phyloP scores from a whole-genome alignment of 202 grass and related monocot species.

The Setaria viridis region DNA sequence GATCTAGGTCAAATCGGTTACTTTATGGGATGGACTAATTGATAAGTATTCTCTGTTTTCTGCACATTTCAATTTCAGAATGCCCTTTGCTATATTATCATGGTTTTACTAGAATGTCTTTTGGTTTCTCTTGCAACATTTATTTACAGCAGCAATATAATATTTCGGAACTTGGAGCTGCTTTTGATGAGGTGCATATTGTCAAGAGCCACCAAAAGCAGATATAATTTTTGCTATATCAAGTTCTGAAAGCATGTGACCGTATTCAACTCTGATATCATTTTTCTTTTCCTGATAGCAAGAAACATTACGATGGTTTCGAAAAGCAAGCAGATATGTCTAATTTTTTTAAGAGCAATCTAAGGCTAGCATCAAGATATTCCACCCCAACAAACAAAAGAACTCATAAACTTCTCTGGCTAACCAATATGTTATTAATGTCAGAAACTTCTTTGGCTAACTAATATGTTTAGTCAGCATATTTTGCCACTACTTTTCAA shows the following conservation, averaged over 20 bases:
- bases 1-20: constrained; percentile 19
- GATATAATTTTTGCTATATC: background rate
- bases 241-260: background rate
- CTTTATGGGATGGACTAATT: constrained; percentile 13
- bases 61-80: constrained; percentile 23
- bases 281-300: background rate
- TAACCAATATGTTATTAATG: background rate
- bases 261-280: constrained; percentile 5
- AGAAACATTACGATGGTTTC: background rate
- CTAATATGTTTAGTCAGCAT: background rate
- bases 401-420: background rate
- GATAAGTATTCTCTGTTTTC: constrained; percentile 27
- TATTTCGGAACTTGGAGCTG: background rate
- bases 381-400: constrained; percentile 27
- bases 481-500: background rate
- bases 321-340: background rate
- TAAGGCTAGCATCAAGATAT: constrained; percentile 4
- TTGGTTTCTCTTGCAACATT: background rate
- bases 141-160: constrained; percentile 7
- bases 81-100: constrained; percentile 18
- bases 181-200: constrained; percentile 12
- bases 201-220: background rate
- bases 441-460: background rate
- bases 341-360: background rate
- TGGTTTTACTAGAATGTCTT: background rate